Percentiles rank a stretch among this genome's conserved stretches.
phyloP scores from a whole-genome alignment of 1,284 basidiomycete genomes.

The Malassezia vespertilionis region DNA sequence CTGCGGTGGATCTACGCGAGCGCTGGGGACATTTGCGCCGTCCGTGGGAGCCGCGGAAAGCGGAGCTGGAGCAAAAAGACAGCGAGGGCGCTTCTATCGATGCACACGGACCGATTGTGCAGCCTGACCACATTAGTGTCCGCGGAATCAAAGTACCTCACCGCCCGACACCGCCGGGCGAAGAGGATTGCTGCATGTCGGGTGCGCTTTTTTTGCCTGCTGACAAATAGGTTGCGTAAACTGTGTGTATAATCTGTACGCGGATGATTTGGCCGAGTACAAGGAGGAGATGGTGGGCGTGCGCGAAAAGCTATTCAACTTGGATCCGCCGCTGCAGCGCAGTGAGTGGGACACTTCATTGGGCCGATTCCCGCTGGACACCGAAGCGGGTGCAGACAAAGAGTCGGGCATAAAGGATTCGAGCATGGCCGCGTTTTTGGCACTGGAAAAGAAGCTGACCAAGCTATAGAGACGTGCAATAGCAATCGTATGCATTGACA shows the following conservation, averaged over 20 bases:
- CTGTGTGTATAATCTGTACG: constrained; percentile 76
- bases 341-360: constrained; percentile 58
- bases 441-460: constrained; percentile 39
- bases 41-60: too few relatives aligned
- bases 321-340: constrained; percentile 52
- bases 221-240: constrained; percentile 77
- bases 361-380: constrained; percentile 20
- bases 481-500: too few relatives aligned
- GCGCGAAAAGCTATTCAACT: constrained; percentile 52
- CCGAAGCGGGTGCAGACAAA: constrained; percentile 1
- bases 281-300: constrained; percentile 54
- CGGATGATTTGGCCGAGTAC: constrained; percentile 63
- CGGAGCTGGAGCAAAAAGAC: not conserved
- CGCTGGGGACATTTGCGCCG: too few relatives aligned
- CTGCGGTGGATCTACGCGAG: too few relatives aligned
- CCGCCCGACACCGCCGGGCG: constrained; percentile 38
- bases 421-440: constrained; percentile 37
- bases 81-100: too few relatives aligned
- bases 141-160: constrained; percentile 28
- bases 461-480: constrained; percentile 14
- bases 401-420: constrained; percentile 33
- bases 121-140: too few relatives aligned
- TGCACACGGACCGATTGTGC: too few relatives aligned
- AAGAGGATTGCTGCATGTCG: constrained; percentile 40
- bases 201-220: constrained; percentile 5